Evolutionary conservation across 139 green algal species (phyloP).

Genomic region (Coelastrella sp.): DNA sequence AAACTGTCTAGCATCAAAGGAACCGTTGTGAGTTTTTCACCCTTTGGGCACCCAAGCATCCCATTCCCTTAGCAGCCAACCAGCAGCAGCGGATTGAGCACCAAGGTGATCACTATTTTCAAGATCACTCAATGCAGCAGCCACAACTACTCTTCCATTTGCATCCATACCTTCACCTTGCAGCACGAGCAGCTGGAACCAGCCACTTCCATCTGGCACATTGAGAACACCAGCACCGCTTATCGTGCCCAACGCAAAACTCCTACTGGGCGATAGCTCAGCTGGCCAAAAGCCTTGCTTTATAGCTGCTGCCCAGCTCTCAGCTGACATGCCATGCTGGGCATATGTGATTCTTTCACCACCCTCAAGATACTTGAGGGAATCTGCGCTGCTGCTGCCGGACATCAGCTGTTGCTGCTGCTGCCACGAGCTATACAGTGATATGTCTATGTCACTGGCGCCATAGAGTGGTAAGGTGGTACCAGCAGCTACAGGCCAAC

Average conservation of each 20-base stretch:
- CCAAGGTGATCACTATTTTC: too few relatives aligned
- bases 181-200: constrained; percentile 17
- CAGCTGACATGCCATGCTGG: not conserved
- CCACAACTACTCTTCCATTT: not conserved
- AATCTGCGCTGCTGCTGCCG: not conserved
- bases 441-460: constrained; percentile 24
- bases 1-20: too few relatives aligned
- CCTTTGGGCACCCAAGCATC: too few relatives aligned
- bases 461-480: constrained; percentile 7
- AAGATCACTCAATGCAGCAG: too few relatives aligned
- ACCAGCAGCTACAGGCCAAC: constrained; percentile 22
- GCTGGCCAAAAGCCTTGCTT: not conserved
- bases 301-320: not conserved
- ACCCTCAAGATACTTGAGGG: not conserved
- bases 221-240: not conserved
- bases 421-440: not conserved
- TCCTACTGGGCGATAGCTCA: too few relatives aligned
- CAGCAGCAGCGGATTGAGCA: too few relatives aligned
- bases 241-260: not conserved
- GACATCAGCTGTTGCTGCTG: constrained; percentile 32
- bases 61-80: too few relatives aligned
- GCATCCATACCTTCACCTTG: not conserved
- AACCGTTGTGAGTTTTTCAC: too few relatives aligned
- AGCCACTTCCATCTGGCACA: not conserved
- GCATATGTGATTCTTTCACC: not conserved